Base-by-base conservation (phyloP, 495 filamentous ascomycete species). In the Tuber borchii region DNA sequence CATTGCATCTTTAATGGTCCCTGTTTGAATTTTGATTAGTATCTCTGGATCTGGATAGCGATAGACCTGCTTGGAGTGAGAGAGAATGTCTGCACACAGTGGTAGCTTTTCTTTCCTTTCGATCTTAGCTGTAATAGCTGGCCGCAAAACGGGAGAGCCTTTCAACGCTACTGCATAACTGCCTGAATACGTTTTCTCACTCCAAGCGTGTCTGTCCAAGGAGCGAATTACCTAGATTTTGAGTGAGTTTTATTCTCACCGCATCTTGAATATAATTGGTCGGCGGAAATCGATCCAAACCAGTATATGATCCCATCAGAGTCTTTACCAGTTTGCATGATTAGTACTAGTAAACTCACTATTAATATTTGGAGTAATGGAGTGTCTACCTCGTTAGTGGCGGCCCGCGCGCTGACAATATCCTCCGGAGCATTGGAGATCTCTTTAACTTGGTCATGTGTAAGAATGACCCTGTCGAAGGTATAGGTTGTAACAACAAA, bases 1-100 rank as follows among this genome's bases (percentile, higher is more conserved):
- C 37, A 77, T 70, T 8, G 74, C 68, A 10, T 73, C 65, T 40
- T 76, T 71, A 0, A 81, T 42, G 31, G 37, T 80, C 12, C 69
- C 79, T 79, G 4, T 71, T 51, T 71, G 16, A 70, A 31, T 74
- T 70, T 70, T 70, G 20, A 6, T 56, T 71, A 34, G 69, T 42
- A 48, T 39, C 46, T 17, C 37, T 20, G 22, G 34, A 3, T n/a
- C 48, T 51, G 7, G n/a, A 51, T 9, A 10, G 20, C n/a, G 48
- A 7, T 51, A 2, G 6, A 51, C 10, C 7, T 9, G 20, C 48
- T n/a, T 51, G 48, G 22, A 51, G 20, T 9, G 22, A n/a, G 2
- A 20, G 9, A 20, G 8, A 10, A 8, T 8, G 1, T 42, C 6
- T 42, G 3, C 9, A 42, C 7, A 7, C 20, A 8, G 46, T 10